Percentiles rank a stretch among this genome's conserved stretches.
Evolutionary conservation across 2,329 filamentous ascomycete species (phyloP).

Genomic region (Aspergillus sp.): DNA sequence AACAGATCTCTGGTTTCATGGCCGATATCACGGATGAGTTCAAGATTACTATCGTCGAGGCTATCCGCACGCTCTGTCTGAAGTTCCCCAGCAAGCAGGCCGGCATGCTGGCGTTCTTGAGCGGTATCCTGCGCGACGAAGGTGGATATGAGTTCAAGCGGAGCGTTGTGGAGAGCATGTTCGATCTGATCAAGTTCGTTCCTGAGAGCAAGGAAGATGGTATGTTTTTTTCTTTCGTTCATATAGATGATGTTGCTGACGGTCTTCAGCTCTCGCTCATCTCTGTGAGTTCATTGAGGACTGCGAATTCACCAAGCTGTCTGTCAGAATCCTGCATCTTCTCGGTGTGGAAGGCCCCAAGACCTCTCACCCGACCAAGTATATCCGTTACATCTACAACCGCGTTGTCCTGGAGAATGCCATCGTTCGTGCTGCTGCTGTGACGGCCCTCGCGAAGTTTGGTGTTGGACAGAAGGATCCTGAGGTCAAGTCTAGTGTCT

Average conservation of each 20-base stretch:
- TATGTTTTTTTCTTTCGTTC: conserved; percentile 23
- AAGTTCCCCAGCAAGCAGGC: conserved; percentile 99
- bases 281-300: conserved; percentile 99
- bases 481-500: conserved; percentile 94
- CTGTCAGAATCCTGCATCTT: conserved; percentile 90
- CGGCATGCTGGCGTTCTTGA: conserved; percentile 95
- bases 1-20: conserved; percentile 98
- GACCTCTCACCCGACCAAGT: conserved; percentile 94
- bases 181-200: conserved; percentile 98
- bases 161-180: conserved; percentile 97
- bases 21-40: conserved; percentile 98
- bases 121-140: conserved; percentile 93
- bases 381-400: conserved; percentile 99
- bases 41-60: conserved; percentile 99
- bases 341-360: conserved; percentile 93
- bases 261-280: conserved; percentile 70
- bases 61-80: conserved; percentile 90
- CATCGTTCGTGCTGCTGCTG: conserved; percentile 89
- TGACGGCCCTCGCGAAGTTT: conserved; percentile 94
- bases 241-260: conserved; percentile 17
- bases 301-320: conserved; percentile 97
- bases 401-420: conserved; percentile 96
- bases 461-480: conserved; percentile 94
- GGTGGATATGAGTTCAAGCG: conserved; percentile 98
- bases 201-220: conserved; percentile 75